Evolutionary conservation across 1,284 basidiomycete genomes (phyloP).

Genomic region (Agroathelia rolfsii): DNA sequence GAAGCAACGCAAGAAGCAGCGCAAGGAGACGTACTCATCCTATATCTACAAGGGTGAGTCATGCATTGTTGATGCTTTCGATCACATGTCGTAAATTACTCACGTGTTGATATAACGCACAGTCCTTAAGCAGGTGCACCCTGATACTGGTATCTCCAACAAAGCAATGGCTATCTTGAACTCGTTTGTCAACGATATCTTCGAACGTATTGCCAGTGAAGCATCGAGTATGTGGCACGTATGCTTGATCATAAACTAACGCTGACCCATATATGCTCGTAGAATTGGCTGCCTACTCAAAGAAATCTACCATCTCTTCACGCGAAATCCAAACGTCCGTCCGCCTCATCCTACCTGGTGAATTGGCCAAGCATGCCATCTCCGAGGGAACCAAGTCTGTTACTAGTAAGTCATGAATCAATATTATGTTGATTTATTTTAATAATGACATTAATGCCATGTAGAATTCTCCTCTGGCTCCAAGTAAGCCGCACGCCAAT

Average conservation of each 20-base stretch:
- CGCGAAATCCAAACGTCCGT: constrained; percentile 71
- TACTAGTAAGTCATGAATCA: constrained; percentile 24
- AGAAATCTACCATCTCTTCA: constrained; percentile 68
- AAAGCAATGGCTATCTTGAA: constrained; percentile 72
- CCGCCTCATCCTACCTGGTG: constrained; percentile 63
- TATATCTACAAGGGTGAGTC: constrained; percentile 60
- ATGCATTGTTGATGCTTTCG: background rate
- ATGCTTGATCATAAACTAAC: constrained; percentile 3
- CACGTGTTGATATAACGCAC: constrained; percentile 15
- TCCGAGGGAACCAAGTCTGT: constrained; percentile 70
- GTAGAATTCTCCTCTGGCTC: constrained; percentile 1
- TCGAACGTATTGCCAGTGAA: constrained; percentile 64
- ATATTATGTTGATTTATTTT: background rate
- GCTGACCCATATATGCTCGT: background rate
- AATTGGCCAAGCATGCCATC: constrained; percentile 77
- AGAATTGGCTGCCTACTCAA: constrained; percentile 66
- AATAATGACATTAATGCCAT: background rate
- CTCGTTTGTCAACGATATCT: constrained; percentile 65
- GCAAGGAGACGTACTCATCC: constrained; percentile 60
- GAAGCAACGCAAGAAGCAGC: constrained; percentile 48
- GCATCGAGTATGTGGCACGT: constrained; percentile 42
- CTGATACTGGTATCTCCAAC: constrained; percentile 71
- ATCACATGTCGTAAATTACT: constrained; percentile 9
- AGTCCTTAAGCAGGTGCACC: constrained; percentile 66
- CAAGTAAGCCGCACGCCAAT: no score